Evolutionary conservation across 352 stramenopile genomes (phyloP), one percentile per base, ranked within the genome.

Genomic region (Elongisporangium undulatum): DNA sequence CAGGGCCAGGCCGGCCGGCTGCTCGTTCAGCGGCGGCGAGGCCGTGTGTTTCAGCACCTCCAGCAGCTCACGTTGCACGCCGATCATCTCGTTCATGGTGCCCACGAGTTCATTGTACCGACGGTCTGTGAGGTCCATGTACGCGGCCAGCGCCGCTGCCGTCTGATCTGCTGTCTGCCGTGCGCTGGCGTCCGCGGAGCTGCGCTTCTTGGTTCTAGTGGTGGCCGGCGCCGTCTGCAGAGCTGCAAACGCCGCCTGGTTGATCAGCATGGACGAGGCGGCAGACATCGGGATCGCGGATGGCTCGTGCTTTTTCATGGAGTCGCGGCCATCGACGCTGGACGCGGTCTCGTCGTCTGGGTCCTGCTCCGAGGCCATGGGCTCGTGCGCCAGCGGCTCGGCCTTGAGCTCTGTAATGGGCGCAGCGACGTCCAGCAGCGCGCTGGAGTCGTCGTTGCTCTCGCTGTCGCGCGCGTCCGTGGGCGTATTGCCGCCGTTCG

Each of bases 21-120:
- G 66, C 38, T 72, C 56, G 53, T 57, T 68, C n/a, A 59, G 24
- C 57, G 15, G 24, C 19, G 50, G 5, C 3, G 70, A 62, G 49
- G 77, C 69, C 20, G 64, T 83, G 21, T 58, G 62, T 59, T 82
- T 74, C 53, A 90, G 59, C 16, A 77, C 76, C 51, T 87, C 75
- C 24, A 90, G 79, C 38, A 92, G 63, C 45, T 86, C 68, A 45
- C 81, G 82, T 64, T 92, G 83, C 29, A 81, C 77, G 39, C 90
- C 80, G 48, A 90, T 79, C 71, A 92, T 84, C 45, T 90, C 75
- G 51, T 75, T 67, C 77, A 93, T 85, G 62, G 89, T 91, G 56
- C 72, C 59, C 26, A 83, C 68, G n/a, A 93, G 67, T 55, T 93
- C 83, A 55, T 88, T 79, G 57, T 88, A 89, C 12, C 81, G 77